These are phyloP conservation scores for Furcasterigmium furcatum DNA, from an alignment of 2,329 filamentous ascomycete species.

Conservation along the genomic window DNA sequence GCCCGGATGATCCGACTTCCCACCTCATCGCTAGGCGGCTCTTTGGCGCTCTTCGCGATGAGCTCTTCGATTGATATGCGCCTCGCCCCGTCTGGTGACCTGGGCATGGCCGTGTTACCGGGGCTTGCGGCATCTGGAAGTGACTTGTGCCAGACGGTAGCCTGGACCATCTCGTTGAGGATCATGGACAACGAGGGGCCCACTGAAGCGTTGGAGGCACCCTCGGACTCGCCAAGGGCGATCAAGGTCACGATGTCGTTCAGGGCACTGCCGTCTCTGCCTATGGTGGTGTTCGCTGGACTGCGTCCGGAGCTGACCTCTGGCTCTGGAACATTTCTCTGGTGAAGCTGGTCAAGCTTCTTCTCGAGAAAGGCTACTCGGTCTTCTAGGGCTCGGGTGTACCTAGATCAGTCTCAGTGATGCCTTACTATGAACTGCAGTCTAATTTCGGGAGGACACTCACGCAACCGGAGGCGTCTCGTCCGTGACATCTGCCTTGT, in stretches of 20 bases:
- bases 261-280: conserved; percentile 18
- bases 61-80: conserved; percentile 34
- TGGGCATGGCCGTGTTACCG: conserved; percentile 7
- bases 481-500: conserved; percentile 35
- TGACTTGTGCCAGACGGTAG: conserved; percentile 50
- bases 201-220: conserved; percentile 45
- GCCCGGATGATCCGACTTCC: conserved; percentile 38
- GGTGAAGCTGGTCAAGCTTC: conserved; percentile 13
- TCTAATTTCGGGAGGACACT: not conserved
- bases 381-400: conserved; percentile 37
- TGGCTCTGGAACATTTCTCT: not conserved
- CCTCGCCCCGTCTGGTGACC: conserved; percentile 1
- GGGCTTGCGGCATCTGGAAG: conserved; percentile 18
- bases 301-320: not conserved
- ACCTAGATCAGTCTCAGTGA: conserved; percentile 25
- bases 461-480: conserved; percentile 7
- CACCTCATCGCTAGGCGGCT: conserved; percentile 41
- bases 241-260: conserved; percentile 46
- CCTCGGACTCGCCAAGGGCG: conserved; percentile 38
- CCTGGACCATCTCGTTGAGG: conserved; percentile 50
- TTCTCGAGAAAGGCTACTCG: conserved; percentile 36
- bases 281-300: not conserved
- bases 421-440: not conserved
- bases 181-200: conserved; percentile 45
- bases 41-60: conserved; percentile 32